A percentile compares a stretch with the other conserved stretches of the same genome.
phyloP scores from a whole-genome alignment of 2,329 filamentous ascomycete genomes.

The Epichloe elymi region DNA sequence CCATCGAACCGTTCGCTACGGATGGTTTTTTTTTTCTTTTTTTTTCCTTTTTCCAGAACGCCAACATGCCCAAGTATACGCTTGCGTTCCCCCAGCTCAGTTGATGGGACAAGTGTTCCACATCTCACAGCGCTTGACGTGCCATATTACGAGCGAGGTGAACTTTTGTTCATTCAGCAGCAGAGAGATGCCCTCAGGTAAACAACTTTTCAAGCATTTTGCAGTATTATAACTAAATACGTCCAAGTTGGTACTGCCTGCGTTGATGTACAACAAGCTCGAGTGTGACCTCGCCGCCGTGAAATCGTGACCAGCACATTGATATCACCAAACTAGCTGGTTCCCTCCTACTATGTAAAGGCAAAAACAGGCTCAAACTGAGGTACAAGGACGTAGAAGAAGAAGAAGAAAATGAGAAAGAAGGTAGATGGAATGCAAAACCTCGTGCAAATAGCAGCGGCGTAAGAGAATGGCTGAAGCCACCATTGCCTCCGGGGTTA shows the following conservation, averaged over 20 bases:
- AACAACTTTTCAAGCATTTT: neutral
- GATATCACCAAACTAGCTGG: constrained; percentile 9
- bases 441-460: neutral
- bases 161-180: neutral
- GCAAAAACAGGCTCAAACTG: neutral
- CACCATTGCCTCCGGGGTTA: neutral
- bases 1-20: neutral
- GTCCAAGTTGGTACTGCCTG: too few relatives aligned
- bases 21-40: too few relatives aligned
- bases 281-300: constrained; percentile 10
- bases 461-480: neutral
- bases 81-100: too few relatives aligned
- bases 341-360: neutral
- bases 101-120: too few relatives aligned
- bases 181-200: neutral
- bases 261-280: too few relatives aligned
- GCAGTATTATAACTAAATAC: constrained; percentile 1
- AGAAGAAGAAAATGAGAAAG: neutral
- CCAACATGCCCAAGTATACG: too few relatives aligned
- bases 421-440: neutral
- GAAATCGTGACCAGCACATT: constrained; percentile 20
- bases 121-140: too few relatives aligned
- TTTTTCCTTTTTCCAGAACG: too few relatives aligned
- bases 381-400: neutral
- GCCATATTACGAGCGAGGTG: too few relatives aligned